Percentiles rank a stretch among this genome's conserved stretches.
These are phyloP conservation scores for Mycogone perniciosa DNA, from an alignment of 2,329 filamentous ascomycete genomes.

Conservation along the genomic window DNA sequence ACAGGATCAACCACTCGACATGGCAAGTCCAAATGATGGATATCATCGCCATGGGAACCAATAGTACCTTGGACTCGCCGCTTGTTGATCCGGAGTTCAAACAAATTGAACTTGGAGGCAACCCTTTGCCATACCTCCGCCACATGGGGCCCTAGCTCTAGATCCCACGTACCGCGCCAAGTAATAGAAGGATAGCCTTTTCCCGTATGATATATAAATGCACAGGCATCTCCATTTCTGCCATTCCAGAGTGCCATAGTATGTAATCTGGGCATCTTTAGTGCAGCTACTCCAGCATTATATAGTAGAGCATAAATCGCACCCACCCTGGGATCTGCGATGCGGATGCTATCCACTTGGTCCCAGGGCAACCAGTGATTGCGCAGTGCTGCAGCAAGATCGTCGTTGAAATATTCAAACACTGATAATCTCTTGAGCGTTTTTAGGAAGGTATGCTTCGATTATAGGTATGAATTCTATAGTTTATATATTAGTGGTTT, in stretches of 20 bases:
- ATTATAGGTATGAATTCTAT: neutral
- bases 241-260: too few relatives aligned
- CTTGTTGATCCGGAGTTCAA: slow-evolving; percentile 7
- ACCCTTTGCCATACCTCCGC: slow-evolving; percentile 4
- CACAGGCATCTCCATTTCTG: too few relatives aligned
- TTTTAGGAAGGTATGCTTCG: neutral
- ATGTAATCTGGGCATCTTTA: too few relatives aligned
- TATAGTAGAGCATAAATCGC: too few relatives aligned
- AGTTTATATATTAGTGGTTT: neutral
- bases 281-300: too few relatives aligned
- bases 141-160: neutral
- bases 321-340: slow-evolving; percentile 1
- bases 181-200: slow-evolving; percentile 1
- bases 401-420: slow-evolving; percentile 11
- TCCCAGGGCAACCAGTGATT: neutral
- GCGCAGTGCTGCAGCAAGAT: slow-evolving; percentile 7
- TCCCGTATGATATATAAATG: neutral
- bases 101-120: neutral
- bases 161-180: slow-evolving; percentile 4
- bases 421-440: slow-evolving; percentile 7
- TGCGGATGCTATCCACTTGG: slow-evolving; percentile 2
- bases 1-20: slow-evolving; percentile 10
- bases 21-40: slow-evolving; percentile 11
- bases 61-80: neutral
- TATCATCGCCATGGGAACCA: slow-evolving; percentile 9